Conservation (phyloP, 2,329 filamentous ascomycete genomes). For the Neofusicoccum laricinum region DNA sequence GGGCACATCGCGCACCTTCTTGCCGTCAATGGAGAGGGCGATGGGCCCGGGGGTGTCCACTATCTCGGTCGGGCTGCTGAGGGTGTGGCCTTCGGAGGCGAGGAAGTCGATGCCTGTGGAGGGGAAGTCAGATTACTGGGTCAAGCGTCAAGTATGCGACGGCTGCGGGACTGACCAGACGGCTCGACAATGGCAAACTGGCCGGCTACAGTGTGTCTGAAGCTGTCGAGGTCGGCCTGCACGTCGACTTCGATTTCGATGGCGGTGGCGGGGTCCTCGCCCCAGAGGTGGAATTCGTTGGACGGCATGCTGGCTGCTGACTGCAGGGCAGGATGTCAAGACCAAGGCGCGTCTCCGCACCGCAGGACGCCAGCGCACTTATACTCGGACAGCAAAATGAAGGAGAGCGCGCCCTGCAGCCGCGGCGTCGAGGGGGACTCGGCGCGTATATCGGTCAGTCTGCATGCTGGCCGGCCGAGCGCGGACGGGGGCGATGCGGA, state of each 20-base stretch:
- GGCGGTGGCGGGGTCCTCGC: conserved; percentile 24
- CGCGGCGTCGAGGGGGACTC: neutral
- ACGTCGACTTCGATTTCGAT: conserved; percentile 25
- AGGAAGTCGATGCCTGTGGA: conserved; percentile 21
- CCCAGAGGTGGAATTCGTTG: conserved; percentile 27
- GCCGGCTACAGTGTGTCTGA: conserved; percentile 26
- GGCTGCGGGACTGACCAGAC: conserved; percentile 21
- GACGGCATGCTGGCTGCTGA: neutral
- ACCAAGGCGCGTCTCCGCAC: neutral
- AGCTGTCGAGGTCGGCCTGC: conserved; percentile 24
- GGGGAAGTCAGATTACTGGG: neutral
- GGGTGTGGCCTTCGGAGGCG: neutral
- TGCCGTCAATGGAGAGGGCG: conserved; percentile 49
- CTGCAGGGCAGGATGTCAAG: neutral
- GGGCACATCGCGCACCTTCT: conserved; percentile 42
- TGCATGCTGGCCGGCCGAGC: neutral
- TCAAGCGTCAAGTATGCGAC: too few relatives aligned
- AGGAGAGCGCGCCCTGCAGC: neutral
- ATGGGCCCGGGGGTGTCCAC: conserved; percentile 22
- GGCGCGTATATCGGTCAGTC: neutral
- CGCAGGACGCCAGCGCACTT: neutral
- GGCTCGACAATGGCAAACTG: conserved; percentile 31
- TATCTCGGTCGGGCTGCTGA: conserved; percentile 20
- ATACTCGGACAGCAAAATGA: neutral
- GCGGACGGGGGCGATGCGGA: neutral